These are phyloP conservation scores for Cercis canadensis DNA, from an alignment of 306 rosid species.

Conservation along the genomic window DNA sequence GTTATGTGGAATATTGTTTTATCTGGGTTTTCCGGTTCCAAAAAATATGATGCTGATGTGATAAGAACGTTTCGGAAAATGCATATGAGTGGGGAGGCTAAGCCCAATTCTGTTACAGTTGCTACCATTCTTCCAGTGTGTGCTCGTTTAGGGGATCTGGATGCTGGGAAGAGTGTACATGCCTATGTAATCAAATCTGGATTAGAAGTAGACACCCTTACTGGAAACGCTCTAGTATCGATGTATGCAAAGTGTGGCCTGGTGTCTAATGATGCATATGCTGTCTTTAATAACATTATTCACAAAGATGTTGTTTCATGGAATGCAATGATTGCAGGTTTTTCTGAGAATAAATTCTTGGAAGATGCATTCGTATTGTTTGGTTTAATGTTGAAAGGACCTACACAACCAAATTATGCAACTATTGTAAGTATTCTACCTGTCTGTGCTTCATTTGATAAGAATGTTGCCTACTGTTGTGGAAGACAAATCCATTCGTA, in stretches of 20 bases:
- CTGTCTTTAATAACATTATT: conserved; percentile 60
- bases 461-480: conserved; percentile 44
- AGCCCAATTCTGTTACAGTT: conserved; percentile 71
- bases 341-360: conserved; percentile 62
- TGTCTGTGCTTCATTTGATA: conserved; percentile 61
- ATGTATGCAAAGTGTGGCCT: conserved; percentile 83
- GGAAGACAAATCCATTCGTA: conserved; percentile 83
- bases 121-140: conserved; percentile 79
- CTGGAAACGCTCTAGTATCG: conserved; percentile 77
- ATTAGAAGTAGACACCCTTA: conserved; percentile 61
- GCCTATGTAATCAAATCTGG: conserved; percentile 74
- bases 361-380: conserved; percentile 62
- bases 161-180: conserved; percentile 67
- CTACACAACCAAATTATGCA: conserved; percentile 63
- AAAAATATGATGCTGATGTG: conserved; percentile 52
- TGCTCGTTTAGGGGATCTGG: conserved; percentile 56
- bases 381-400: conserved; percentile 64
- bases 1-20: conserved; percentile 86
- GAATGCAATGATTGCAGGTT: conserved; percentile 89
- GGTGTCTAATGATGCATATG: conserved; percentile 57
- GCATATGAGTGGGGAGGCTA: conserved; percentile 57
- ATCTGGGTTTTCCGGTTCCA: conserved; percentile 68
- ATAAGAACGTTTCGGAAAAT: conserved; percentile 60
- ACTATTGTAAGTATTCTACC: conserved; percentile 77
- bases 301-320: conserved; percentile 84